Base-by-base conservation (phyloP, 78 protist species). In the Tieghemostelium lacteum region DNA sequence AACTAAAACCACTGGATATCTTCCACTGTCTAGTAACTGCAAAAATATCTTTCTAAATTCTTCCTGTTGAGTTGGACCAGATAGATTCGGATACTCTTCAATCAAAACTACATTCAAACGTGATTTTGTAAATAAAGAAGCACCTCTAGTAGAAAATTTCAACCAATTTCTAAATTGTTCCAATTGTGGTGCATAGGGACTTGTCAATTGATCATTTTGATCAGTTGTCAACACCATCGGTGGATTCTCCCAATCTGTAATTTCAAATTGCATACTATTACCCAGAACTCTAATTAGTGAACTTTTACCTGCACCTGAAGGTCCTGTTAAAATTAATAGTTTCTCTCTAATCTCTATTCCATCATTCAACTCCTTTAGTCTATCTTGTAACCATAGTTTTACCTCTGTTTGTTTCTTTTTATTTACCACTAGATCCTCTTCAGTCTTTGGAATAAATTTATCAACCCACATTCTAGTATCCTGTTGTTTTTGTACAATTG, bases 221-320 rank as follows among this genome's bases (percentile, higher is more conserved):
- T 83, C 52, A 29, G 24, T 83, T 3, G 73, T 60, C 7, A 83
- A 14, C 0, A 67, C 91, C 42, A 83, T 58, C 40, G 69, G 31
- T 39, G 76, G 91, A 42, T 83, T 83, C 7, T 40, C 26, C 91
- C 91, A 83, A 60, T 83, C 91, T 7, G 55, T 78, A 14, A 83
- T 66, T 26, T 83, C 63, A 69, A 83, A 83, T 14, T 55, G 36
- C 50, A 66, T 36, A 26, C 28, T 40, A 24, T 69, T 83, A 28
- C 72, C 58, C 50, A 83, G 60, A 37, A 83, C 91, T 45, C 49
- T 58, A 10, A 69, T 60, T 19, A 83, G 22, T 55, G 91, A 40
- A 24, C 69, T 55, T 36, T 83, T 83, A 37, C 91, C 91, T 29
- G 31, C 71, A 40, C 91, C 91, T 6, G 80, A 34, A 14, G 76